Evolutionary conservation across 2,329 filamentous ascomycete species (phyloP), one percentile per base, ranked within the genome.

Genomic region (Dothidotthia symphoricarpi): DNA sequence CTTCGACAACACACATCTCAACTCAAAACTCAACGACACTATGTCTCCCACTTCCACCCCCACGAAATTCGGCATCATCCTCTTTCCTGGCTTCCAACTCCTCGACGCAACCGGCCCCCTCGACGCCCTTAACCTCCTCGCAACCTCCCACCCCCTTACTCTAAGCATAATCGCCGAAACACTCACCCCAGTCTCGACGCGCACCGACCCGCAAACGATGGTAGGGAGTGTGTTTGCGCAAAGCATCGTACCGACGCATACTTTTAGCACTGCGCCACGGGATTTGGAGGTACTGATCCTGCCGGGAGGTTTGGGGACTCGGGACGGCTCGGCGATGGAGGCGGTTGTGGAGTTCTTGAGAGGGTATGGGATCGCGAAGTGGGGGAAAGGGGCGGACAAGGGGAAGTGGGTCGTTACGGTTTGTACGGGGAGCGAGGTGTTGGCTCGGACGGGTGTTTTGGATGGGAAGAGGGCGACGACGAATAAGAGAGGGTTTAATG

Each of bases 261-360:
- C 80, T 0, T 81, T 81, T 51, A 69, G 64, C 28, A 62, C 69
- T 4, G 69, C 73, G 2, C 75, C 75, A 22, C 19, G 44, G 1
- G 69, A 69, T 4, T 63, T 84, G 4, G 80, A 85, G 29, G 76
- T 85, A 3, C 69, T 87, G 14, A 61, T 88, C n/a, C 63, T 87
- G 6, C 83, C 83, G 0, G 83, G 84, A 2, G 82, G 83, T 0
- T 36, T 67, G 0, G 82, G 82, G 0, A 69, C 59, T 16, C 39
- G 69, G n/a, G n/a, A n/a, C n/a, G n/a, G n/a, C n/a, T n/a, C n/a
- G n/a, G n/a, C 16, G 51, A 51, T 24, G 41, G 49, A 6, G 55
- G 60, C 19, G 19, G 19, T 73, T 44, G 59, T 81, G 28, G 52
- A 57, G 17, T 58, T 60, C 1, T 55, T 61, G n/a, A 77, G 71